A percentile compares a stretch with the other conserved stretches of the same genome.
Evolutionary conservation across 805 yeast genomes (phyloP).

Genomic region (Kurtzmaniella cleridarum): DNA sequence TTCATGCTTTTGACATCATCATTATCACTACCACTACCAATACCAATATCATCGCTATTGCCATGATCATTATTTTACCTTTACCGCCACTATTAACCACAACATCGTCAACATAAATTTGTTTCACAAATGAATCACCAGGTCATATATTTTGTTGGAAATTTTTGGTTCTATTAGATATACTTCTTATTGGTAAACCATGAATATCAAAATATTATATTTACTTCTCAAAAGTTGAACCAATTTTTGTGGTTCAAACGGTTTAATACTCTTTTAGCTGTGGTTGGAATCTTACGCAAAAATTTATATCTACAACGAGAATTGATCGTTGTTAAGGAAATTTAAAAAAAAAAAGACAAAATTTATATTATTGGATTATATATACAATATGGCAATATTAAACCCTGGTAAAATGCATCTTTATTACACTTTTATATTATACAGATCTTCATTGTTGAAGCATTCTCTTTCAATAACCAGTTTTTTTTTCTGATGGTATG

Average conservation of each 20-base stretch:
- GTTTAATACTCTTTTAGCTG: too few relatives aligned
- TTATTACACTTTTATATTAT: background rate
- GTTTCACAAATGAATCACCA: background rate
- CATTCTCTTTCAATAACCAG: too few relatives aligned
- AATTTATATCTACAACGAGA: too few relatives aligned
- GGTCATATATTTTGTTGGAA: background rate
- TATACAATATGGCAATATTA: background rate
- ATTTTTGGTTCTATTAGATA: background rate
- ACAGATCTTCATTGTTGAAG: background rate
- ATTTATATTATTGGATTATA: background rate
- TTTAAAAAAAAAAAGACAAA: background rate
- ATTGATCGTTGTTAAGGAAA: too few relatives aligned
- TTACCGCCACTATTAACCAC: background rate
- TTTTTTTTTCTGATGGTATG: too few relatives aligned
- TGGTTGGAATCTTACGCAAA: too few relatives aligned
- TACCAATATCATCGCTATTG: too few relatives aligned
- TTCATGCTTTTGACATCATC: too few relatives aligned
- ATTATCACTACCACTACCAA: too few relatives aligned
- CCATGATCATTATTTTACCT: too few relatives aligned
- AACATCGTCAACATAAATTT: background rate
- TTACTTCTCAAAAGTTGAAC: too few relatives aligned
- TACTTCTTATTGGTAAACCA: background rate
- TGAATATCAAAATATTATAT: background rate
- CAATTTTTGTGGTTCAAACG: too few relatives aligned
- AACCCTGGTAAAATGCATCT: background rate